Conservation (phyloP, 768 basidiomycete genomes). For the Suillus ampliporus region DNA sequence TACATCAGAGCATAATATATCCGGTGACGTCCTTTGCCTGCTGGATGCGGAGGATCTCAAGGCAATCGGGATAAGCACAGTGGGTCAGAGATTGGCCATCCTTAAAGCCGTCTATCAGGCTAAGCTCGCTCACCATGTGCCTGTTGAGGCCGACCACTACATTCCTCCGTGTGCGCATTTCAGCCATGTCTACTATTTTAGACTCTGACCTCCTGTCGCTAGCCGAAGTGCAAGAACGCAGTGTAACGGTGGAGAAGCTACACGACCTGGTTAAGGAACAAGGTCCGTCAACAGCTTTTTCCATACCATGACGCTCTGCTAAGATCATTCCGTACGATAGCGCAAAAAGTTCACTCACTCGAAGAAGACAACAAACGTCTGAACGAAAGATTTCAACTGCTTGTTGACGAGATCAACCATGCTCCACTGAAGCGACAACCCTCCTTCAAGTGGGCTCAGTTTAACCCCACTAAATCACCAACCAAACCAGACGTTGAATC, state of each 20-base stretch:
- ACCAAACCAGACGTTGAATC: constrained; percentile 79
- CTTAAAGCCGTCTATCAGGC: constrained; percentile 91
- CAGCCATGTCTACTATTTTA: not conserved
- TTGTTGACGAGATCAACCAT: constrained; percentile 68
- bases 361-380: constrained; percentile 83
- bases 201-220: constrained; percentile 10
- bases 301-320: constrained; percentile 1
- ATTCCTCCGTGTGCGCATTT: constrained; percentile 81
- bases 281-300: constrained; percentile 49
- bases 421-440: constrained; percentile 69
- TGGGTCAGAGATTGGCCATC: constrained; percentile 91
- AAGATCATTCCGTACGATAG: constrained; percentile 44
- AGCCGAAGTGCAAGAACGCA: constrained; percentile 67
- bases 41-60: constrained; percentile 86
- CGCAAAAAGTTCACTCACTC: constrained; percentile 65
- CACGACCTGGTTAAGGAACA: constrained; percentile 74
- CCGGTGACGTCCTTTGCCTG: constrained; percentile 86
- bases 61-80: constrained; percentile 84
- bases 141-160: constrained; percentile 84
- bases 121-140: constrained; percentile 83
- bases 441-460: constrained; percentile 90
- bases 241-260: constrained; percentile 67
- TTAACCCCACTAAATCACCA: constrained; percentile 78
- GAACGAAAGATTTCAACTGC: constrained; percentile 61
- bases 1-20: constrained; percentile 82